Conservation (phyloP, 179 eudicot genomes). For the Silene coronaria region DNA sequence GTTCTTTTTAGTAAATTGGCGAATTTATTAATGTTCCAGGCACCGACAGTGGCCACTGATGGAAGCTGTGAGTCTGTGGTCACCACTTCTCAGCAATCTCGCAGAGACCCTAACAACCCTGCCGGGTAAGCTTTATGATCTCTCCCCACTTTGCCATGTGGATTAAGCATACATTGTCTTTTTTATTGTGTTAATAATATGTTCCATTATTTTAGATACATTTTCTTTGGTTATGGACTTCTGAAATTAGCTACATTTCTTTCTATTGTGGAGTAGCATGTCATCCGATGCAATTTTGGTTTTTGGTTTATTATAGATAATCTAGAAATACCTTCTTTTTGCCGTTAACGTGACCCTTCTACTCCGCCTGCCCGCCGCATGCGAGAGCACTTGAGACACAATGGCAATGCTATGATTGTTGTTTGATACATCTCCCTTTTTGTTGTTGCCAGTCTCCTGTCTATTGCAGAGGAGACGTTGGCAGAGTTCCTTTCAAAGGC, state of each 20-base stretch:
- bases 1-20: background rate
- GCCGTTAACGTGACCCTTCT: background rate
- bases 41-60: conserved; percentile 36
- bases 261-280: background rate
- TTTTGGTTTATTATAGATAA: background rate
- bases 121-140: conserved; percentile 54
- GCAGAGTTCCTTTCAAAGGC: conserved; percentile 99
- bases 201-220: conserved; percentile 4
- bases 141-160: conserved; percentile 5
- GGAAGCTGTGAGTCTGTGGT: conserved; percentile 80
- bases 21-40: background rate
- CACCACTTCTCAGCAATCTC: conserved; percentile 69
- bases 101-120: conserved; percentile 76
- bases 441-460: conserved; percentile 55
- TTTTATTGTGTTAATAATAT: background rate
- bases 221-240: background rate
- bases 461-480: conserved; percentile 96
- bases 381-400: too few species aligned
- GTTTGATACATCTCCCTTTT: background rate
- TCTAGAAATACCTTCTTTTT: background rate
- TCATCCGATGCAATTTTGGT: background rate
- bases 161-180: background rate
- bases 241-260: background rate
- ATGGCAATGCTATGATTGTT: background rate
- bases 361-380: too few species aligned